phyloP scores from a whole-genome alignment of 495 filamentous ascomycete species.

The Tirmania nivea region DNA sequence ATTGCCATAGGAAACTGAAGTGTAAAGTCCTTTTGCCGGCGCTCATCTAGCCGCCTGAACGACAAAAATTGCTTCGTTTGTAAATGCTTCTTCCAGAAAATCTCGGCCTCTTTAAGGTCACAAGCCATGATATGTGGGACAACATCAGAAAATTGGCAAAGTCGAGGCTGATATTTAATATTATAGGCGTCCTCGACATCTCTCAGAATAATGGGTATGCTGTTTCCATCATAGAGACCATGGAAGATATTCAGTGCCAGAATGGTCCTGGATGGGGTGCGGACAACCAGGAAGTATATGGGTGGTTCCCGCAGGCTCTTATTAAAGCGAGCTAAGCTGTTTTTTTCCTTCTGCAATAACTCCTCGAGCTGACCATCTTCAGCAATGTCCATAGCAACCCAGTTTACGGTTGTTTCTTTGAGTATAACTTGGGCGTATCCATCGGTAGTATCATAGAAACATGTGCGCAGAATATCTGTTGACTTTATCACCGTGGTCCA shows the following conservation, averaged over 20 bases:
- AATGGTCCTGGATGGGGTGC: conserved; percentile 14
- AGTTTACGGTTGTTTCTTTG: conserved; percentile 26
- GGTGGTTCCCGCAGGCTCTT: conserved; percentile 18
- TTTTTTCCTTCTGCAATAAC: conserved; percentile 14
- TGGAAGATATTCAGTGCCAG: conserved; percentile 56
- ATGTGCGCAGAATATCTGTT: conserved; percentile 40
- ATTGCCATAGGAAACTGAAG: conserved; percentile 14
- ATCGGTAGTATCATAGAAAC: conserved; percentile 41
- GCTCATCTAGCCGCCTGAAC: background rate
- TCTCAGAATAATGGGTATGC: conserved; percentile 42
- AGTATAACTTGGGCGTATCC: conserved; percentile 51
- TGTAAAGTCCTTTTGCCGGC: conserved; percentile 11
- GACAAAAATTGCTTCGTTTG: conserved; percentile 17
- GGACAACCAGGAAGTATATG: conserved; percentile 22
- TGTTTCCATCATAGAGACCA: conserved; percentile 71
- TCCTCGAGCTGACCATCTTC: conserved; percentile 18
- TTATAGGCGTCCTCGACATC: conserved; percentile 27
- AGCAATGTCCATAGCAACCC: conserved; percentile 21
- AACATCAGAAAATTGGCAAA: conserved; percentile 21
- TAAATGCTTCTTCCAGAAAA: conserved; percentile 48
- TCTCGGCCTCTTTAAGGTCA: conserved; percentile 29
- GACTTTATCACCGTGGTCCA: conserved; percentile 29
- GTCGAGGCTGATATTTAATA: conserved; percentile 3
- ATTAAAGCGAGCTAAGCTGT: conserved; percentile 24
- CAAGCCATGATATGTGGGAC: conserved; percentile 26